Evolutionary conservation across 2,329 filamentous ascomycete species (phyloP), one percentile per base, ranked within the genome.

Genomic region (Neonectria coccinea): DNA sequence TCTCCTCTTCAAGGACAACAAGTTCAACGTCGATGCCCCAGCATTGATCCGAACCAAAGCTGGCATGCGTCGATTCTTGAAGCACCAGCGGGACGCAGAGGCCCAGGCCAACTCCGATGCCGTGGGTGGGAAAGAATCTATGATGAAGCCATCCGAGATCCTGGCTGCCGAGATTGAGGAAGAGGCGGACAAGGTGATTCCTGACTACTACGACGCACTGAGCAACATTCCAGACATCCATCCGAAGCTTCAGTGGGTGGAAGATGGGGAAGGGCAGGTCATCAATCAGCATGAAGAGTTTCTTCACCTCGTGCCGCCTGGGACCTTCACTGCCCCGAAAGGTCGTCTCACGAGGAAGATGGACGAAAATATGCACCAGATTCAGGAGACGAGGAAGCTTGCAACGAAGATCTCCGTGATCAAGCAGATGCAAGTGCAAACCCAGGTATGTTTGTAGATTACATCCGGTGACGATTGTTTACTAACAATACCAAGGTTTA

Each of bases 341-440:
- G 92, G 94, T 76, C 87, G 86, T 57, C 81, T 99, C 39, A 85
- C 91, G 1, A 89, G 88, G 71, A 95, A 91, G 76, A 91, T 99
- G 79, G 93, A 97, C 71, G 88, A 89, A 59, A 99, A 99, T 73
- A 93, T 98, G 79, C 89, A 89, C 65, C 94, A 97, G 76, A 94
- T 99, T 86, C 96, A 99, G 78, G 95, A 98, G 74, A 99, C 96
- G 1, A 88, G 96, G 71, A 98, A 97, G 77, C 87, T 99, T 31
- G 97, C 94, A 74, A 94, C 94, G 11, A 99, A 98, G 81, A 97
- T 99, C 77, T 91, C 93, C 53, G 93, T 99, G 66, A 96, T 99
- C 77, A 99, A 98, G 82, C 96, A 99, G 81, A 99, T 99, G 96
- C 96, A 99, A 80, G 89, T 98, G 58, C 96, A 99, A 78, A 93